Evolutionary conservation across 768 basidiomycete species (phyloP), one percentile per base, ranked within the genome.

Genomic region (Mycena olivaceomarginata): DNA sequence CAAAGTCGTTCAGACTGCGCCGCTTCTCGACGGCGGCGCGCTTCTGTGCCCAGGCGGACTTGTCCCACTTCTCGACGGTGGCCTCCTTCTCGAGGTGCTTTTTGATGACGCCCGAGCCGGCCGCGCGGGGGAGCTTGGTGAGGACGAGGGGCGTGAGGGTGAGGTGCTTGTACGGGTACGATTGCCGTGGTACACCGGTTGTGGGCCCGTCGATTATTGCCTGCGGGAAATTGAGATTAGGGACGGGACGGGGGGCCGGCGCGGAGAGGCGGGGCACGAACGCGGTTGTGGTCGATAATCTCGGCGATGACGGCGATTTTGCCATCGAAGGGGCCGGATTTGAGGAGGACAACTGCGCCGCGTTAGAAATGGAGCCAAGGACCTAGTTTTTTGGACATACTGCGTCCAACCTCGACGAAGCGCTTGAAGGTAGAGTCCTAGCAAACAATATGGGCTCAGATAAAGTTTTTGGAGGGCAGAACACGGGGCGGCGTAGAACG

Each of bases 201-300:
- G 92, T 91, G 70, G 98, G 98, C 62, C 98, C 98, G 87, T 99
- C 98, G 83, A 99, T 93, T 84, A 99, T 93, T 45, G 98, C 98
- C 98, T 99, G 82, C 0, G 68, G 22, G 25, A 41, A 63, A 11
- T 31, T 22, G 25, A 64, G 63, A 76, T 68, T 60, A 31, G n/a
- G 51, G 51, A n/a, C 22, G 53, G n/a, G 37, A 59, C 43, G 20
- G 67, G 46, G 67, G 25, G 63, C 6, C 53, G 45, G 31, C 31
- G 60, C 48, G 13, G 15, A 13, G 45, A 25, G 25, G 60, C 51
- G 13, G 15, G 11, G 13, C 22, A 86, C 95, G 77, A 85, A 98
- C 98, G 85, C 98, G 93, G 91, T 97, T 98, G 92, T 99, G 98
- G 93, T 99, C 98, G 80, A 99, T 98, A 87, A 99, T 98, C 87